Base-by-base conservation (phyloP, 805 yeast genomes). In the Yamadazyma akitaensis region DNA sequence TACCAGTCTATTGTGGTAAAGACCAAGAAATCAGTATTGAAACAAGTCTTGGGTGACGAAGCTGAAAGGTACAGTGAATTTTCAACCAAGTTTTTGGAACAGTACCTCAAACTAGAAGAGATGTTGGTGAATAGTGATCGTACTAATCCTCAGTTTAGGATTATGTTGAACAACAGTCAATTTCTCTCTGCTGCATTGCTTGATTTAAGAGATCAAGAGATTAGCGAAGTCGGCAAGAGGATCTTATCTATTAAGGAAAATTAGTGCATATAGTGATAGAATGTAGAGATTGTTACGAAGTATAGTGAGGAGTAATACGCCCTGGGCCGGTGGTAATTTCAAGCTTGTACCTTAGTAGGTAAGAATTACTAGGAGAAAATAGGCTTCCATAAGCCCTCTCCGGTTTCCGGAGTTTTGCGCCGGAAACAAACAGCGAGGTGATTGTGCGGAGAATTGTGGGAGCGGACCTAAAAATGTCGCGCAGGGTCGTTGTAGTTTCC, bases 151-250 rank as follows among this genome's bases (percentile, higher is more conserved):
- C 52, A 52, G 17, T 49, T 49, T 19, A 40, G 43, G 11, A 55
- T 64, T 0, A 43, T 69, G 34, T 40, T 49, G 12, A 70, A 70
- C 49, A 70, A 70, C 51, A 44, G 64, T 17, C 59, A 57, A 47
- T 70, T 62, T 48, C 60, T 69, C 28, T 60, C 66, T 28, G 70
- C 31, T 2, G 41, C 47, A 12, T 59, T 51, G 37, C 21, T 43
- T n/a, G 45, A 37, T 32, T 39, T 38, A 19, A 42, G 26, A 14
- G 43, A 25, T 5, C 40, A 25, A 12, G 40, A 35, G 26, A 44
- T 50, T 16, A 38, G 25, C 12, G 37, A 17, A 12, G 38, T 46
- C 8, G 48, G 50, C 13, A 36, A 31, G 14, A 21, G 42, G 16
- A 42, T 50, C n/a, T 40, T 49, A 16, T 11, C 33, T n/a, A 34